Conservation (phyloP, 805 yeast genomes). For the Teunomyces aglyptinius region DNA sequence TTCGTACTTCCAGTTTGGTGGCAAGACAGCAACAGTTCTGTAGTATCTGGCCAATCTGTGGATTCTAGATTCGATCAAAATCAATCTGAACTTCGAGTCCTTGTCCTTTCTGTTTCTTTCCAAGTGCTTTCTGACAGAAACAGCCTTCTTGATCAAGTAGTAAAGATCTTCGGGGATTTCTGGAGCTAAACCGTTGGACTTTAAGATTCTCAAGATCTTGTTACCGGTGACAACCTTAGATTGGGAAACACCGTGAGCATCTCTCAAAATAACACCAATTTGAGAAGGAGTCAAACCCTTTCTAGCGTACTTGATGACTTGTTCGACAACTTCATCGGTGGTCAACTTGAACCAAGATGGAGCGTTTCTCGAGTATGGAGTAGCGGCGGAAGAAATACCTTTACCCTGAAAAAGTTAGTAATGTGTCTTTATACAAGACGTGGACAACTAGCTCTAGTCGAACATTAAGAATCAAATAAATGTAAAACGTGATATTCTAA, state of each 20-base stretch:
- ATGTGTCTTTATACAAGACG: background rate
- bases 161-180: constrained; percentile 99
- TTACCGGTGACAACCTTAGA: constrained; percentile 96
- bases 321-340: constrained; percentile 94
- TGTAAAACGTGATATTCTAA: too few relatives aligned
- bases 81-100: constrained; percentile 99
- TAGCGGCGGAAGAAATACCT: constrained; percentile 98
- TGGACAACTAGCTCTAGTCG: background rate
- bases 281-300: constrained; percentile 99
- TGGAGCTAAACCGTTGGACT: constrained; percentile 99
- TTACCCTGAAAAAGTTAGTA: constrained; percentile 78
- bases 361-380: constrained; percentile 98
- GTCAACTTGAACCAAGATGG: constrained; percentile 99
- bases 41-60: constrained; percentile 99
- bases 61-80: constrained; percentile 99
- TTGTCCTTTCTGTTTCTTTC: constrained; percentile 99
- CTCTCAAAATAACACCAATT: constrained; percentile 99
- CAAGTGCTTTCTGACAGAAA: constrained; percentile 98
- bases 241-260: constrained; percentile 99
- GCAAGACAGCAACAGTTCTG: constrained; percentile 98
- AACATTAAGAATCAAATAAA: too few relatives aligned
- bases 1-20: constrained; percentile 99
- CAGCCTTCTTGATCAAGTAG: constrained; percentile 99
- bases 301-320: constrained; percentile 98
- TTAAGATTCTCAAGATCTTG: constrained; percentile 98